Evolutionary conservation across 202 grass and related monocot genomes (phyloP).

Genomic region (Schoenoplectus tabernaemontani): DNA sequence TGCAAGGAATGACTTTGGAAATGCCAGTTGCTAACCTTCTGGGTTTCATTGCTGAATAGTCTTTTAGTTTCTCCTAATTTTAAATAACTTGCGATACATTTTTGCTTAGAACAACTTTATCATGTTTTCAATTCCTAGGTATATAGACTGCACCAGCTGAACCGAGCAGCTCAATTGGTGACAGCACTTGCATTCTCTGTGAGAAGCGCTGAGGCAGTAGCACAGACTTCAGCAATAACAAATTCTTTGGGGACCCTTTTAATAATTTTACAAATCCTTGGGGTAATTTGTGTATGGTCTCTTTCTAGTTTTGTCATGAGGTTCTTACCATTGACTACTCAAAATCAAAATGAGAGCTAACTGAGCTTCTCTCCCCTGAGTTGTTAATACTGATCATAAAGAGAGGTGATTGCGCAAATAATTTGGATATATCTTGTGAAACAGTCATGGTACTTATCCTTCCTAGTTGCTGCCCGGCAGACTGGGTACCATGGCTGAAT

Average conservation of each 20-base stretch:
- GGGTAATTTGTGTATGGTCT: conserved; percentile 88
- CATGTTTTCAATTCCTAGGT: conserved; percentile 29
- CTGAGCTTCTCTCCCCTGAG: neutral
- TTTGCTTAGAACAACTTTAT: neutral
- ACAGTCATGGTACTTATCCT: neutral
- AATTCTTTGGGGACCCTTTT: conserved; percentile 79
- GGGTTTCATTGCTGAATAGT: neutral
- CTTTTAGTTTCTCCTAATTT: neutral
- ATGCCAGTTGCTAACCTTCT: neutral
- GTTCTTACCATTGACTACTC: conserved; percentile 64
- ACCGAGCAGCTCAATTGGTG: conserved; percentile 91
- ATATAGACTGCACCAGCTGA: conserved; percentile 93
- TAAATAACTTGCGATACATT: neutral
- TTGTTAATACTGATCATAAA: neutral
- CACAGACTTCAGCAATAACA: conserved; percentile 74
- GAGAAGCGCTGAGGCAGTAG: conserved; percentile 68
- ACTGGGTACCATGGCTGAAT: neutral
- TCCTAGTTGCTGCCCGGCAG: neutral
- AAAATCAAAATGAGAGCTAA: conserved; percentile 15
- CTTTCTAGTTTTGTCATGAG: conserved; percentile 95
- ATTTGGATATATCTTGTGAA: neutral
- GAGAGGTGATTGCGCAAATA: neutral
- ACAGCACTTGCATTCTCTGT: conserved; percentile 84
- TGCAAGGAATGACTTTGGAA: neutral
- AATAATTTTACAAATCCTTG: conserved; percentile 87